Evolutionary conservation across 2,329 filamentous ascomycete species (phyloP).

Genomic region (Spiromastix sp.): DNA sequence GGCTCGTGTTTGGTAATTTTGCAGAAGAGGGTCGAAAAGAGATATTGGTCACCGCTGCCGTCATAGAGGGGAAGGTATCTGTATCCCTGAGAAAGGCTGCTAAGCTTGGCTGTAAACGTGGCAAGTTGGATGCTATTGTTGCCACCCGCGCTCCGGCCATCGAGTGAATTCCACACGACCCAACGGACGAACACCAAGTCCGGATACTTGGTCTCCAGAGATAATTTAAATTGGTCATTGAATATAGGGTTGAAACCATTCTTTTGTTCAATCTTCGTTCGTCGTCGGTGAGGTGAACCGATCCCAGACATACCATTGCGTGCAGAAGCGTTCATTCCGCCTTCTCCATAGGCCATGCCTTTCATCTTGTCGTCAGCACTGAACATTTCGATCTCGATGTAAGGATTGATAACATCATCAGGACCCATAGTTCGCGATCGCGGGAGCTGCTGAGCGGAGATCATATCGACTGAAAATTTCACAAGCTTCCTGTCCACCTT

Average conservation of each 20-base stretch:
- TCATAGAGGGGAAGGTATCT: conserved; percentile 86
- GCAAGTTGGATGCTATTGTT: conserved; percentile 57
- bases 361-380: conserved; percentile 86
- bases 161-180: conserved; percentile 77
- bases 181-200: conserved; percentile 89
- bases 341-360: conserved; percentile 55
- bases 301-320: conserved; percentile 57
- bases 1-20: conserved; percentile 59
- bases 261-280: conserved; percentile 69
- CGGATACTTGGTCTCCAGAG: conserved; percentile 84
- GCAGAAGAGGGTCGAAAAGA: conserved; percentile 92
- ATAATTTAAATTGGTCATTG: conserved; percentile 67
- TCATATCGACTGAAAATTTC: conserved; percentile 74
- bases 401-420: conserved; percentile 75
- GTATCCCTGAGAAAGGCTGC: conserved; percentile 81
- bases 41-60: conserved; percentile 77
- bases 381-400: conserved; percentile 90
- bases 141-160: conserved; percentile 60
- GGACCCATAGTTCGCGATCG: conserved; percentile 63
- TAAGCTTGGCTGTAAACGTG: conserved; percentile 86
- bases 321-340: conserved; percentile 54
- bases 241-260: conserved; percentile 94
- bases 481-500: conserved; percentile 75
- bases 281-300: conserved; percentile 62
- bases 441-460: conserved; percentile 92